Base-by-base conservation (phyloP, 2,329 filamentous ascomycete genomes). In the Plectosphaerella cucumerina region DNA sequence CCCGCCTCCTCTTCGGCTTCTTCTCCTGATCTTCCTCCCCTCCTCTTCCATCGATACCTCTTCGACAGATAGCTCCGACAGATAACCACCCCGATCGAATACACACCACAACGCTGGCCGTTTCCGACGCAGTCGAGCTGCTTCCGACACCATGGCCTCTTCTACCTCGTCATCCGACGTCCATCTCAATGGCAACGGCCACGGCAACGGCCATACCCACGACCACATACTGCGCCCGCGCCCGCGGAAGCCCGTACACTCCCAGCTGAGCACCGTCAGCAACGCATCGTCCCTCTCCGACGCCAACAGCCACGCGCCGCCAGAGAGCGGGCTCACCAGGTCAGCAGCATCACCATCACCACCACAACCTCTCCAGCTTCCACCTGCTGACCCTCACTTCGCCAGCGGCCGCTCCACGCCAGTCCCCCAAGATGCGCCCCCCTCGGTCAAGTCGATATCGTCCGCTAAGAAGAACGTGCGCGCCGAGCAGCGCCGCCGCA, bases 401-500 rank as follows among this genome's bases (percentile, higher is more conserved):
- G 14, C 14, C 59, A 95, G 90, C 70, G 90, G 90, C 53, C 82
- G 82, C 52, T 91, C 90, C 14, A 96, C 92, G 4, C 91, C 92
- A 42, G 71, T 96, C 45, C 85, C 93, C 49, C 80, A 86, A 60
- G 92, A 97, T 78, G 94, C 94, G 11, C 94, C 90, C n/a, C 93
- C 92, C 1, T 97, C 93, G 1, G 84, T 87, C 51, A 88, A 93
- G 60, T 91, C 87, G 35, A 86, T 96, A 55, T 95, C 90, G 41
- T 86, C 84, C 14, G 92, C 88, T 20, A 86, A 92, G 59, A 92
- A 90, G 65, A 87, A 93, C 62, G 84, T 87, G 47, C 87, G 91
- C 63, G 89, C 87, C 53, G 83, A 91, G 66, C 87, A 90, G 60
- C 85, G 87, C 58, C 86, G 86, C 51, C 87, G 92, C 59, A 77